Base-by-base conservation (phyloP, 176 grass and related monocot species). In the Poa pratensis region DNA sequence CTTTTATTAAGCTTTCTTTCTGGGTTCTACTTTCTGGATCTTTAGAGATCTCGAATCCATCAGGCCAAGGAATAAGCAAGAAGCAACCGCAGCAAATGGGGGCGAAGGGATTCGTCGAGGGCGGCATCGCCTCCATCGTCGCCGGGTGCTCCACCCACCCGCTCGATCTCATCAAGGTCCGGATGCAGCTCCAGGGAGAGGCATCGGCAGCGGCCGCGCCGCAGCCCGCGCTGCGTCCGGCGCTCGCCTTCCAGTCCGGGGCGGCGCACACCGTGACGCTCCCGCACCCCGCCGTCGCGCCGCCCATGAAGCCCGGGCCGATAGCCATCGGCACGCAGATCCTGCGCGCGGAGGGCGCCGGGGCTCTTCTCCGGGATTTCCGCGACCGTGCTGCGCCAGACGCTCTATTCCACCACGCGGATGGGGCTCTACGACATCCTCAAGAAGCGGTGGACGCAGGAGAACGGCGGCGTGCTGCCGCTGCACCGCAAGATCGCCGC, bases 341-440 rank as follows among this genome's bases (percentile, higher is more conserved):
- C 88, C 89, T 97, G 75, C 95, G 95, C 5, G 70, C 95, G 0
- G 95, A 97, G 82, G 95, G 95, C 76, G 64, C 90, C 0, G 82
- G 92, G 81, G 8, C 92, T 97, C 70, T 97, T 94, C 84, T 97
- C 92, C 28, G 95, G 95, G 0, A 72, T 97, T 17, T 97, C 95
- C 9, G 95, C 95, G 22, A 93, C 95, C 37, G 62, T 97, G 19
- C 92, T 94, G 34, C 92, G 95, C 24, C 95, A 97, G 89, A 93
- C 90, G 80, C 95, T 97, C 64, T 97, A 97, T 84, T 97, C 95
- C 64, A 97, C 95, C 63, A 97, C 95, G 30, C 86, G 95, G 24
- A 94, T 97, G 95, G 95, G 95, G 10, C 92, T 97, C 6, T 97
- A 97, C 86, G 95, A 97, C 75, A 89, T 97, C 37, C 87, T 97